phyloP scores from a whole-genome alignment of 2,329 filamentous ascomycete genomes.

The Sclerotiophoma versabilis region DNA sequence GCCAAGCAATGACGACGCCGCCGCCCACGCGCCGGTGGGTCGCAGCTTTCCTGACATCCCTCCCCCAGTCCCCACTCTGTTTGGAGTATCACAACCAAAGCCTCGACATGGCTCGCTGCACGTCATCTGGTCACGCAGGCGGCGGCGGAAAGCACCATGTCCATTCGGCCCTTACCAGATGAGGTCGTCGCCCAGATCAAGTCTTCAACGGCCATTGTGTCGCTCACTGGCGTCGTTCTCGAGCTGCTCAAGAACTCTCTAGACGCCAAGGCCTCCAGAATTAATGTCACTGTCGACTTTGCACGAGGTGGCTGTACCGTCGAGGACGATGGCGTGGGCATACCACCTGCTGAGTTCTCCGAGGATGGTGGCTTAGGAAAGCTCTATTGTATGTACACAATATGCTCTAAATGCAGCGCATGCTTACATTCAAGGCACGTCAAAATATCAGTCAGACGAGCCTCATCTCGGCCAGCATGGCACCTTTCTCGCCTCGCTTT shows the following conservation, averaged over 20 bases:
- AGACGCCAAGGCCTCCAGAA: slow-evolving; percentile 74
- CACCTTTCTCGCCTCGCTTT: slow-evolving; percentile 78
- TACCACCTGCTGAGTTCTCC: slow-evolving; percentile 75
- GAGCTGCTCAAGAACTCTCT: slow-evolving; percentile 84
- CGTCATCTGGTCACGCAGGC: slow-evolving; percentile 4
- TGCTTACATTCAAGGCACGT: slow-evolving; percentile 69
- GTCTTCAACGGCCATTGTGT: slow-evolving; percentile 81
- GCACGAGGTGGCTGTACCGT: slow-evolving; percentile 76
- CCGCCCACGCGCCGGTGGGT: slow-evolving; percentile 9
- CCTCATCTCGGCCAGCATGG: slow-evolving; percentile 72
- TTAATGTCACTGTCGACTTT: slow-evolving; percentile 78
- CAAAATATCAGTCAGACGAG: slow-evolving; percentile 63
- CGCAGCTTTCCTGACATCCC: slow-evolving; percentile 5
- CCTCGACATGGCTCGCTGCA: slow-evolving; percentile 6
- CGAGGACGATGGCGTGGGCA: slow-evolving; percentile 85
- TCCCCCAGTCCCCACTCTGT: slow-evolving; percentile 9
- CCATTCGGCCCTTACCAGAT: slow-evolving; percentile 72
- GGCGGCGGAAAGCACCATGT: slow-evolving; percentile 13
- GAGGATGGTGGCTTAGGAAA: slow-evolving; percentile 74
- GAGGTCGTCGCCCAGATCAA: slow-evolving; percentile 80
- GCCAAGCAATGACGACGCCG: slow-evolving; percentile 17
- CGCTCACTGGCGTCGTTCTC: slow-evolving; percentile 72
- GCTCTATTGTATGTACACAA: slow-evolving; percentile 66
- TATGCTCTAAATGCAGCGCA: slow-evolving; percentile 7
- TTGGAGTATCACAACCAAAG: neutral